A percentile compares a stretch with the other conserved stretches of the same genome.
Evolutionary conservation across 129 eudicot species (phyloP).

Genomic region (Ambrosia trifida): DNA sequence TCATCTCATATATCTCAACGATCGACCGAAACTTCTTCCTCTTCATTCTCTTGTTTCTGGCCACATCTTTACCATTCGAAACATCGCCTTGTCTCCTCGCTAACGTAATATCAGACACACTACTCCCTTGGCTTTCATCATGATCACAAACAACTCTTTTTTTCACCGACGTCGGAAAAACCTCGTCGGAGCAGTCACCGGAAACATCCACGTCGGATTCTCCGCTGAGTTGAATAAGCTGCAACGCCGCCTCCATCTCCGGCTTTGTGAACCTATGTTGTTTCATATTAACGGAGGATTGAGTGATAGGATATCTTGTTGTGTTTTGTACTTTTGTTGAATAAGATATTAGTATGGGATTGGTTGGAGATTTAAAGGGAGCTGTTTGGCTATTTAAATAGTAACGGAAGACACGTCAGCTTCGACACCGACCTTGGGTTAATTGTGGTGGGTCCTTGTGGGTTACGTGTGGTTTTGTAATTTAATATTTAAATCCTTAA

Average conservation of each 20-base stretch:
- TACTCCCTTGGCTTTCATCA: constrained; percentile 43
- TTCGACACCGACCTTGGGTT: constrained; percentile 29
- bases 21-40: constrained; percentile 40
- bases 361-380: constrained; percentile 11
- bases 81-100: neutral
- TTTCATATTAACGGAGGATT: constrained; percentile 11
- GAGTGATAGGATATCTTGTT: constrained; percentile 15
- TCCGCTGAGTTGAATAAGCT: constrained; percentile 53
- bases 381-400: neutral
- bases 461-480: constrained; percentile 21
- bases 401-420: constrained; percentile 25
- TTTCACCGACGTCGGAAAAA: neutral
- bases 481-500: constrained; percentile 14
- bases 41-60: constrained; percentile 23
- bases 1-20: constrained; percentile 32
- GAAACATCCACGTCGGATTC: constrained; percentile 30
- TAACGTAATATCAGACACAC: constrained; percentile 22
- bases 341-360: neutral
- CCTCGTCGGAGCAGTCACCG: constrained; percentile 12
- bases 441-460: constrained; percentile 24
- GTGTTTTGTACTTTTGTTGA: neutral
- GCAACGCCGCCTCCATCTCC: constrained; percentile 52
- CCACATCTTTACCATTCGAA: neutral
- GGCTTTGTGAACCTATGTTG: constrained; percentile 28
- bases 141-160: constrained; percentile 4